Percentiles rank a stretch among this genome's conserved stretches.
These are phyloP conservation scores for Tuber microsphaerosporum DNA, from an alignment of 495 filamentous ascomycete species.

Conservation along the genomic window DNA sequence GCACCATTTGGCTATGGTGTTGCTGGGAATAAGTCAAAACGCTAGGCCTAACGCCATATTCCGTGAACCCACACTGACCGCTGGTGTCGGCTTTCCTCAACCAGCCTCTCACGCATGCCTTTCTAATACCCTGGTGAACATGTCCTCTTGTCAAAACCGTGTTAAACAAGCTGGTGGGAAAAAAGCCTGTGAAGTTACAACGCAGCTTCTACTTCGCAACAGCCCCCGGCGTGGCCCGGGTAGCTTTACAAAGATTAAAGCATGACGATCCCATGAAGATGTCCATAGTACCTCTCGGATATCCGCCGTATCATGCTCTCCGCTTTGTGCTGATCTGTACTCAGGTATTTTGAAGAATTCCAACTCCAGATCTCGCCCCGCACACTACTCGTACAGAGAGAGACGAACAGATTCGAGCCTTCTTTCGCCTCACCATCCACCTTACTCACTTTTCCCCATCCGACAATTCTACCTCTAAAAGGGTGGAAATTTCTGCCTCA, in stretches of 20 bases:
- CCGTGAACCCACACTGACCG: slow-evolving; percentile 13
- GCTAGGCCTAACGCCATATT: slow-evolving; percentile 12
- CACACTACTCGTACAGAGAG: not conserved
- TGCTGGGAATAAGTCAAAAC: slow-evolving; percentile 35
- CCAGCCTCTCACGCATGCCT: slow-evolving; percentile 23
- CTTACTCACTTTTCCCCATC: slow-evolving; percentile 6
- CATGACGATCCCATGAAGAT: slow-evolving; percentile 21
- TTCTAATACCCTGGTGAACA: not conserved
- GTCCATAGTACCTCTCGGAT: slow-evolving; percentile 14
- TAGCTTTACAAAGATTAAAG: slow-evolving; percentile 16
- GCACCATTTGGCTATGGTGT: slow-evolving; percentile 19
- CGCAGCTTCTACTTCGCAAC: not conserved
- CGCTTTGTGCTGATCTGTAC: slow-evolving; percentile 13
- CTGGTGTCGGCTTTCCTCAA: slow-evolving; percentile 29
- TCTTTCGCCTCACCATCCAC: not conserved
- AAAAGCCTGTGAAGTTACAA: not conserved
- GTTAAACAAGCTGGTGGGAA: not conserved
- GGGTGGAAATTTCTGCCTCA: slow-evolving; percentile 3
- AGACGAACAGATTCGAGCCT: not conserved
- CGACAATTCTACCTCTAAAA: slow-evolving; percentile 4
- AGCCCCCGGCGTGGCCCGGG: slow-evolving; percentile 18
- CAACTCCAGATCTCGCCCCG: not conserved
- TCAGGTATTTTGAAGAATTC: not conserved
- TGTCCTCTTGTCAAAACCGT: not conserved
- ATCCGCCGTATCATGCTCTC: slow-evolving; percentile 20